These are phyloP conservation scores for Syncephalastrum racemosum DNA, from an alignment of 371 early-diverging fungal species.

Conservation along the genomic window DNA sequence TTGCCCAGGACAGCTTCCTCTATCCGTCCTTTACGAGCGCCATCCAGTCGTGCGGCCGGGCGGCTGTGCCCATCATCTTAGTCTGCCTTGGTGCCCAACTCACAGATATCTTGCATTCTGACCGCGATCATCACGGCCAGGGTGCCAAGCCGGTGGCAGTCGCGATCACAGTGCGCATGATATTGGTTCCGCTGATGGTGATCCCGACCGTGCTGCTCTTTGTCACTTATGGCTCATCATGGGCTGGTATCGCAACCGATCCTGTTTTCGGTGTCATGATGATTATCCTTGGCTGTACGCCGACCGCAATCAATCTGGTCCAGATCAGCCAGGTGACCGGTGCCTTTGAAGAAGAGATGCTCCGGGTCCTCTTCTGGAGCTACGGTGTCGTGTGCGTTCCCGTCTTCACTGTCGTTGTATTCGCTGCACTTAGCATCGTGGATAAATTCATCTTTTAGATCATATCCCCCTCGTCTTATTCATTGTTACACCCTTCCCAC, in stretches of 20 bases:
- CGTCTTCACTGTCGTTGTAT: conserved; percentile 38
- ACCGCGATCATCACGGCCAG: neutral
- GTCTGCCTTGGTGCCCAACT: conserved; percentile 73
- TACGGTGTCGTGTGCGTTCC: conserved; percentile 59
- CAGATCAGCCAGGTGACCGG: conserved; percentile 58
- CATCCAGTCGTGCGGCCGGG: conserved; percentile 63
- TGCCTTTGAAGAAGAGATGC: conserved; percentile 56
- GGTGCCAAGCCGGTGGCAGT: conserved; percentile 27
- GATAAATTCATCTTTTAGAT: conserved; percentile 21
- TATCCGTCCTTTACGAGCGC: conserved; percentile 61
- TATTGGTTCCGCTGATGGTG: conserved; percentile 41
- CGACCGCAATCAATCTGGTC: conserved; percentile 59
- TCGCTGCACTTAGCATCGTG: conserved; percentile 36
- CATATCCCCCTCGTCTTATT: too few species aligned
- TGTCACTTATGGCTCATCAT: conserved; percentile 22
- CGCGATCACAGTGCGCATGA: conserved; percentile 42
- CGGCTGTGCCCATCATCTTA: conserved; percentile 69
- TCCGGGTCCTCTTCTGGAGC: conserved; percentile 58
- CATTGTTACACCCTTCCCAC: too few species aligned
- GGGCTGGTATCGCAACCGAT: conserved; percentile 43
- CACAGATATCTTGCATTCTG: conserved; percentile 12
- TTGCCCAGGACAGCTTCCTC: conserved; percentile 46
- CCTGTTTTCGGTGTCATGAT: conserved; percentile 51
- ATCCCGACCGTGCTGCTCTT: conserved; percentile 47
- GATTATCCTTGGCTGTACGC: conserved; percentile 52